Percentiles rank a stretch among this genome's conserved stretches.
These are phyloP conservation scores for Pseudofabraea citricarpa DNA, from an alignment of 2,329 filamentous ascomycete genomes.

Conservation along the genomic window DNA sequence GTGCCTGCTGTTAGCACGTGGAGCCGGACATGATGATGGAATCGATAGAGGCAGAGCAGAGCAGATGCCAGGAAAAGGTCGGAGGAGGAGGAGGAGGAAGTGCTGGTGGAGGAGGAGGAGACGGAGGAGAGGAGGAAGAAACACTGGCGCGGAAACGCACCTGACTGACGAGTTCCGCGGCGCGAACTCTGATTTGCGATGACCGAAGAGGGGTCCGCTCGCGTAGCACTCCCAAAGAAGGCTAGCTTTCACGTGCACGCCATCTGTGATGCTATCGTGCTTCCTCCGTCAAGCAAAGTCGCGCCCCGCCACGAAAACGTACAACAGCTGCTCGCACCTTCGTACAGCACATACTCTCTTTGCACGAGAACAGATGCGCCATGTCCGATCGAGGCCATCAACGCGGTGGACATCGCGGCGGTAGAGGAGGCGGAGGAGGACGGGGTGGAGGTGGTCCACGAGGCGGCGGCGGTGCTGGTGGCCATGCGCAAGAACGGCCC, in stretches of 20 bases:
- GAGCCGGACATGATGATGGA: not conserved
- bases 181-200: not conserved
- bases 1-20: not conserved
- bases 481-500: conserved; percentile 60
- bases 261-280: no score
- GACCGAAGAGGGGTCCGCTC: no score
- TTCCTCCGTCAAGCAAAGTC: no score
- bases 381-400: conserved; percentile 16
- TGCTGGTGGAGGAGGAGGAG: not conserved
- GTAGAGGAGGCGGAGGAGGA: conserved; percentile 26
- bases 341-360: no score
- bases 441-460: conserved; percentile 41
- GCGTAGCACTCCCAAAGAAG: no score
- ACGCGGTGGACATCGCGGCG: conserved; percentile 19
- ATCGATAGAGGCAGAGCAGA: not conserved
- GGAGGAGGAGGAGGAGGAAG: not conserved
- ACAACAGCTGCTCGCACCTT: not conserved
- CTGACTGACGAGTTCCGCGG: not conserved
- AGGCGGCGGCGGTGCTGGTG: conserved; percentile 40
- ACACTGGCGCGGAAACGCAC: not conserved
- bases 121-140: not conserved
- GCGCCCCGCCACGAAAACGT: not conserved
- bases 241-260: no score
- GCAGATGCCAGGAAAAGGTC: not conserved
- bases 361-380: not conserved